Base-by-base conservation (phyloP, 2,329 filamentous ascomycete genomes). In the Clarireedia monteithiana region DNA sequence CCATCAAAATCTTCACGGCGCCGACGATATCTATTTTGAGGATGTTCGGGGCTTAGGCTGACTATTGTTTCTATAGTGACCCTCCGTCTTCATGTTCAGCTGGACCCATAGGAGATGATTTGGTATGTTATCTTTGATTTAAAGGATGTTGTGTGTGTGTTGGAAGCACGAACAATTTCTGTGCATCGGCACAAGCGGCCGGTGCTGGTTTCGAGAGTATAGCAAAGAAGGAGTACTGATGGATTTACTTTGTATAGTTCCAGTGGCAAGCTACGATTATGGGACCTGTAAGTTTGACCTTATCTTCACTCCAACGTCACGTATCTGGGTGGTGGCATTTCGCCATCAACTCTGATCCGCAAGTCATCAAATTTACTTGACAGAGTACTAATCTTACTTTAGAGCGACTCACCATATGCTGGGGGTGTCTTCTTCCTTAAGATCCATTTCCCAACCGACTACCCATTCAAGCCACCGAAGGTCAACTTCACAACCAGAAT, bases 251-350 rank as follows among this genome's bases (percentile, higher is more conserved):
- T 58, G 40, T 55, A 59, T 65, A 99, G 92, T 99, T 99, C 73
- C 94, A 97, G 85, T 99, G 94, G 94, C 94, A 99, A 86, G 94
- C 94, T 70, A 99, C 94, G 53, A 99, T 99, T 74, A 99, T 99
- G 94, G 94, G 94, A 76, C 94, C 94, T 73, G 90, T 95, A 85
- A 84, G 89, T 84, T 57, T 59, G 55, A 52, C 66, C 58, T 60
- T 69, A 65, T 64, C 62, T 60, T 57, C 48, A 50, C 50, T 20
- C 53, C 51, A 17, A 15, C 36, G 34, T 45, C 24, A 30, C 23
- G 17, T 30, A 30, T 30, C 27, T 17, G 38, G 30, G 14, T 17
- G 14, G 15, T 15, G 53, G 38, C 20, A 17, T 26, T 23, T 17
- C 42, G 10, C 59, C 59, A 49, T 54, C 15, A 10, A 26, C 7